Evolutionary conservation across 768 basidiomycete species (phyloP), one percentile per base, ranked within the genome.

Genomic region (Tulasnella sp.): DNA sequence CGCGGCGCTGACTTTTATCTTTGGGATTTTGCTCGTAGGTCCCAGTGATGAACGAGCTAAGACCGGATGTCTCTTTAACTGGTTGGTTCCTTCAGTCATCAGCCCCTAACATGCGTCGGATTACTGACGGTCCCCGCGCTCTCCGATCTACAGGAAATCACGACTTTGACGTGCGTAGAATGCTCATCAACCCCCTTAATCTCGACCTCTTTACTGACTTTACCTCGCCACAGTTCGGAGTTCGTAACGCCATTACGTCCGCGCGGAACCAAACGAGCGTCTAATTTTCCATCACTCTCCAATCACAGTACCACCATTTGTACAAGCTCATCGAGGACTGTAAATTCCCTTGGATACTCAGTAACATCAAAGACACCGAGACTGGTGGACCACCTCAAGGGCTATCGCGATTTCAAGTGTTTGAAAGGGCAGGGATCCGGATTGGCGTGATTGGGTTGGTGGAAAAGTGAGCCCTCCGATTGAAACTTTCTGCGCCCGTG

Each of bases 401-500:
- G 70, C 82, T 96, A 4, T 84, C 88, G 37, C 88, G 90, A 79
- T 94, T 88, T 82, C 83, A 87, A 48, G 86, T 95, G 6, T 82
- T 95, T 13, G 92, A 96, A 81, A 86, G 91, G 35, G 87, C 87
- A 13, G 93, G 92, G 1, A 77, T 93, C 2, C 89, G 88, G 69
- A 86, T 96, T 70, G 95, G 95, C 4, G 82, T 96, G 39, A 91
- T 98, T 70, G 95, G 95, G 3, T 87, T 98, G 0, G 92, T 96
- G 0, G 95, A 98, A 83, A 87, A 92, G 95, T 95, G 80, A 46
- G 86, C 69, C 20, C 29, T 37, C 6, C 44, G 23, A 29, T 61
- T 29, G 37, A 13, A n/a, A 3, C 57, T 7, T 35, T 39, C 32
- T 1, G 77, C 7, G 26, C 70, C 6, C 7, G 6, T n/a, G 26